Conservation (phyloP, 23 red algal species). For the Gracilaria domingensis region DNA sequence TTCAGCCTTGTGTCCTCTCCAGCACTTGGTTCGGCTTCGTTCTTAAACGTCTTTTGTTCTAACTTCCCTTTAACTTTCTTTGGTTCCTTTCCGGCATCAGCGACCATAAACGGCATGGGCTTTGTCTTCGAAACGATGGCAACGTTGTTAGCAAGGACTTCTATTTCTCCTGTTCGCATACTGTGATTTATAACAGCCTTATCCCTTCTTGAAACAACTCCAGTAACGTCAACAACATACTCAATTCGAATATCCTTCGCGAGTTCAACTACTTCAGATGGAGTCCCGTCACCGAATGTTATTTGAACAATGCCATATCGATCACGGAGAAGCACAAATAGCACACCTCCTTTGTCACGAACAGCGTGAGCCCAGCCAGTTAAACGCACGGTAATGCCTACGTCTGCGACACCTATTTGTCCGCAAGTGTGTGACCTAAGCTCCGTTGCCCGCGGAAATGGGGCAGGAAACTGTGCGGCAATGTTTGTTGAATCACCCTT, state of each 20-base stretch:
- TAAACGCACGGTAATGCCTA: conserved; percentile 71
- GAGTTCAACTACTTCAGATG: conserved; percentile 40
- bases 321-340: conserved; percentile 95
- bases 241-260: conserved; percentile 89
- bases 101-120: conserved; percentile 90
- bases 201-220: conserved; percentile 76
- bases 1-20: conserved; percentile 79
- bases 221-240: conserved; percentile 87
- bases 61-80: conserved; percentile 47
- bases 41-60: background rate
- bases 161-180: conserved; percentile 90
- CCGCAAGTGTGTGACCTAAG: conserved; percentile 91
- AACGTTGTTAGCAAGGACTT: conserved; percentile 80
- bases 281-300: conserved; percentile 74
- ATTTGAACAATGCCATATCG: conserved; percentile 93
- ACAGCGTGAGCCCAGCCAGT: conserved; percentile 97
- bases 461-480: background rate
- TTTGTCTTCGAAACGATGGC: conserved; percentile 76
- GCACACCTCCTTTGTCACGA: conserved; percentile 90
- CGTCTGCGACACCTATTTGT: conserved; percentile 57
- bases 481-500: background rate
- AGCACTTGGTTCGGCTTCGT: background rate
- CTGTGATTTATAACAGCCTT: conserved; percentile 71
- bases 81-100: conserved; percentile 45
- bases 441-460: conserved; percentile 44